Conservation (phyloP, 192 early-diverging fungal species). For the Podila clonocystis region DNA sequence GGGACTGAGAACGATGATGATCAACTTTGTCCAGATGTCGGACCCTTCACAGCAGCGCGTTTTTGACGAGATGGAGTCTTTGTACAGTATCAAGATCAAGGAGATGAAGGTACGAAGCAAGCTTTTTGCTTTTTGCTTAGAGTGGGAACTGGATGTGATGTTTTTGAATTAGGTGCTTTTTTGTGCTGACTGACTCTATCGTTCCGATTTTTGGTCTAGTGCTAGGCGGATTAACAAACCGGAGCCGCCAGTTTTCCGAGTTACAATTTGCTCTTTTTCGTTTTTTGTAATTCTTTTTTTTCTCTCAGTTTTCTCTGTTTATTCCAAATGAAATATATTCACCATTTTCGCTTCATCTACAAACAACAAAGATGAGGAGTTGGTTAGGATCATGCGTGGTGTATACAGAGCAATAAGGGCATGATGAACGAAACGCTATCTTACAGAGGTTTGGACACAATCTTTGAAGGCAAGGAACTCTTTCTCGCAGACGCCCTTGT, state of each 20-base stretch:
- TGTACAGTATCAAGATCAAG: constrained; percentile 42
- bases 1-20: constrained; percentile 34
- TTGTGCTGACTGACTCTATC: constrained; percentile 2
- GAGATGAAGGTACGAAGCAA: constrained; percentile 29
- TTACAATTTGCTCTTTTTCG: not conserved
- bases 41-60: constrained; percentile 19
- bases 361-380: not conserved
- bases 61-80: constrained; percentile 21
- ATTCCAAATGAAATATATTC: not conserved
- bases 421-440: not conserved
- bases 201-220: not conserved
- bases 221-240: too few relatives aligned
- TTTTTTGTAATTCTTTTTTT: not conserved
- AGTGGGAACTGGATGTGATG: not conserved
- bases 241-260: not conserved
- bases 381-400: not conserved
- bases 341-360: constrained; percentile 51
- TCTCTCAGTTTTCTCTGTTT: too few relatives aligned
- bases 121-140: too few relatives aligned
- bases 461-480: constrained; percentile 50
- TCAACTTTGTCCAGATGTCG: constrained; percentile 24
- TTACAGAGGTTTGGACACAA: constrained; percentile 46
- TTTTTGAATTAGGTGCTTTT: not conserved
- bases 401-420: not conserved
- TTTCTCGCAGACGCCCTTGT: constrained; percentile 46